These are phyloP conservation scores for Trichocladium antarcticum DNA, from an alignment of 495 filamentous ascomycete species.

Conservation along the genomic window DNA sequence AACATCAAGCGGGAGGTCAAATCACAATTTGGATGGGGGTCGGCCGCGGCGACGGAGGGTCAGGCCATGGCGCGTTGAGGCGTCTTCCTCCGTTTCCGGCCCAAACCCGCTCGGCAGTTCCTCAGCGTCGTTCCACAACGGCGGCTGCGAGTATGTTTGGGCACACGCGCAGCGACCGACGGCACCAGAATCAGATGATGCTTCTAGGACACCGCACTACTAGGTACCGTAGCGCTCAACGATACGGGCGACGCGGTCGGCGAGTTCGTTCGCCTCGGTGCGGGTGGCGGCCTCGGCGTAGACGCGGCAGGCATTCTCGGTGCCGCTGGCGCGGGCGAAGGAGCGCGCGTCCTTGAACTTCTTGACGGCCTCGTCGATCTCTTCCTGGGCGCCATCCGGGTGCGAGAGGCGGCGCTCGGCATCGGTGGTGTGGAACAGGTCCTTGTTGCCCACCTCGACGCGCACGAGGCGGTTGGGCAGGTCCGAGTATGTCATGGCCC, in stretches of 20 bases:
- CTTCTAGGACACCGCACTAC: background rate
- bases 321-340: slow-evolving; percentile 87
- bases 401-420: slow-evolving; percentile 79
- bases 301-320: slow-evolving; percentile 90
- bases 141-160: too few species aligned
- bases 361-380: slow-evolving; percentile 76
- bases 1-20: too few species aligned
- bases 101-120: too few species aligned
- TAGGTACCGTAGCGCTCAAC: slow-evolving; percentile 38
- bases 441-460: slow-evolving; percentile 78
- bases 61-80: too few species aligned
- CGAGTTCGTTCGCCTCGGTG: slow-evolving; percentile 75
- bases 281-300: slow-evolving; percentile 92
- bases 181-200: background rate
- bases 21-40: too few species aligned
- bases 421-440: slow-evolving; percentile 77
- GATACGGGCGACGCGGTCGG: slow-evolving; percentile 65
- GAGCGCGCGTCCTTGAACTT: slow-evolving; percentile 84
- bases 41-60: too few species aligned
- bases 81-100: too few species aligned
- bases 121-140: too few species aligned
- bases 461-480: slow-evolving; percentile 90
- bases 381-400: slow-evolving; percentile 64
- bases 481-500: slow-evolving; percentile 89
- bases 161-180: slow-evolving; percentile 12